Evolutionary conservation across 148 eudicot genomes (phyloP).

Genomic region (Spergularia marina): DNA sequence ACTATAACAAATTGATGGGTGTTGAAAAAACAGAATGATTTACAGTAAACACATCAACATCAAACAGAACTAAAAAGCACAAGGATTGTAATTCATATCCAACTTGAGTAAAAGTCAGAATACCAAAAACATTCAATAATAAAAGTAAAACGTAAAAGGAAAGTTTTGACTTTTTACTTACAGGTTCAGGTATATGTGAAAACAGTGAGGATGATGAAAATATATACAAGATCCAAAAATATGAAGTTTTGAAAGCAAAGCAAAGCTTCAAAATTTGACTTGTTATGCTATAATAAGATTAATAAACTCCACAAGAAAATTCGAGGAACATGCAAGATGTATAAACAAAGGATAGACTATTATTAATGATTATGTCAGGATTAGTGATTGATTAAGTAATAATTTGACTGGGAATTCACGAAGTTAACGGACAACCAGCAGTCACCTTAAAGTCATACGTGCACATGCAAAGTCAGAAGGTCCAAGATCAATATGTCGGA

Average conservation of each 20-base stretch:
- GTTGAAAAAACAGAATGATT: too few relatives aligned
- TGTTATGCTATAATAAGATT: not conserved
- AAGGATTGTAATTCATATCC: not conserved
- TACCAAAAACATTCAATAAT: not conserved
- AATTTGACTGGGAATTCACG: not conserved
- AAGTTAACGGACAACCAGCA: not conserved
- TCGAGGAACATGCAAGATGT: not conserved
- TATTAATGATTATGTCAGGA: not conserved
- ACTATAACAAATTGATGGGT: too few relatives aligned
- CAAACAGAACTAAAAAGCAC: not conserved
- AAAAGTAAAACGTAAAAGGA: not conserved
- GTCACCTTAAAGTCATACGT: not conserved
- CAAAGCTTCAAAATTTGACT: constrained; percentile 1
- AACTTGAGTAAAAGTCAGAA: not conserved
- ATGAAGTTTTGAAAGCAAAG: not conserved
- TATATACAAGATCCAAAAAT: not conserved
- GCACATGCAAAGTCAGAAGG: constrained; percentile 9
- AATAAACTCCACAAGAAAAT: not conserved
- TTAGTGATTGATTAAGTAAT: constrained; percentile 2
- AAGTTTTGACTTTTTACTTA: constrained; percentile 16
- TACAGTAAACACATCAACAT: too few relatives aligned
- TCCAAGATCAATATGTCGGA: constrained; percentile 2
- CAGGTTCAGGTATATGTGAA: not conserved
- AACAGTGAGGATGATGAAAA: not conserved
- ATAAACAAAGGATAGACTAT: too few relatives aligned